Conservation (phyloP, 768 basidiomycete species). For the Clavaria fumosa region DNA sequence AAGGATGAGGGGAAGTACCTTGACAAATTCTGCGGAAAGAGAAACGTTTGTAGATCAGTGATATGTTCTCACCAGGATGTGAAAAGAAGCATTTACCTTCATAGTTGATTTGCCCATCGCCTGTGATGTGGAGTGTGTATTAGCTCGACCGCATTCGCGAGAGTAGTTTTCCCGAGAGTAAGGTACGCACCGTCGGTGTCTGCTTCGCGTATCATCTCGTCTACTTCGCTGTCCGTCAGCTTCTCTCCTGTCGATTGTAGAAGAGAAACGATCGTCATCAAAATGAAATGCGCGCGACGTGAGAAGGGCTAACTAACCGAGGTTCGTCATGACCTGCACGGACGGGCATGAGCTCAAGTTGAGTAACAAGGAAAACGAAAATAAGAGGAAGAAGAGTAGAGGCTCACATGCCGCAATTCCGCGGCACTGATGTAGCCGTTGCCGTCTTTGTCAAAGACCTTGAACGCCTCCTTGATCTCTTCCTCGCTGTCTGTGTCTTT, state of each 20-base stretch:
- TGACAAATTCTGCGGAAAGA: conserved; percentile 16
- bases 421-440: conserved; percentile 16
- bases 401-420: conserved; percentile 16
- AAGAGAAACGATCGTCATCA: conserved; percentile 1
- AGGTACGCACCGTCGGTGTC: conserved; percentile 73
- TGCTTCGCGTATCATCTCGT: conserved; percentile 30
- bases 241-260: conserved; percentile 15
- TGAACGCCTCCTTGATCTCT: conserved; percentile 94
- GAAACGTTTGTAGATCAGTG: background rate
- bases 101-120: conserved; percentile 69
- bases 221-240: conserved; percentile 19
- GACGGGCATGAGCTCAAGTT: too few relatives aligned
- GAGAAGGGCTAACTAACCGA: conserved; percentile 9
- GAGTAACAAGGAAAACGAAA: too few relatives aligned
- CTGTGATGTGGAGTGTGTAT: too few relatives aligned
- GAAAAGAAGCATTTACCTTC: conserved; percentile 28
- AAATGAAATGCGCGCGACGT: too few relatives aligned
- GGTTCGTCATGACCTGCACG: conserved; percentile 17
- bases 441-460: conserved; percentile 28
- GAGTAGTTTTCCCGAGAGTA: too few relatives aligned
- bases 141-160: too few relatives aligned
- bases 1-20: conserved; percentile 10
- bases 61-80: background rate
- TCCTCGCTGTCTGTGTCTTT: conserved; percentile 86
- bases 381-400: too few relatives aligned